Evolutionary conservation across 148 eudicot species (phyloP).

Genomic region (Arbutus unedo): DNA sequence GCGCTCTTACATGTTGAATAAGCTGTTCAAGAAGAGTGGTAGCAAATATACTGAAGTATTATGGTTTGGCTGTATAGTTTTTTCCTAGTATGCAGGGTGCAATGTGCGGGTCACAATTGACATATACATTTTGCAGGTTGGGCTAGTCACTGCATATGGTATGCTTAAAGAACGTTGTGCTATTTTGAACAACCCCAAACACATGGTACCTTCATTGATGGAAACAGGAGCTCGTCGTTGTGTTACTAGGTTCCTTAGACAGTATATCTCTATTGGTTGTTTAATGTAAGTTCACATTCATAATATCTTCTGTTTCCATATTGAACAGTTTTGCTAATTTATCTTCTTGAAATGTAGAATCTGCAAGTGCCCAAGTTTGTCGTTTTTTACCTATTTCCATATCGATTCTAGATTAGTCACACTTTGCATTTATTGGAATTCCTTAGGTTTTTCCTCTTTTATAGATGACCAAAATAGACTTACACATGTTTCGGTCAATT

Average conservation of each 20-base stretch:
- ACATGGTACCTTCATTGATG: constrained; percentile 69
- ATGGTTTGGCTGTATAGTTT: background rate
- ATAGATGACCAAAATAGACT: background rate
- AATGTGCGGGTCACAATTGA: background rate
- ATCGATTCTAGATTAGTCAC: background rate
- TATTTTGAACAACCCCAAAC: constrained; percentile 61
- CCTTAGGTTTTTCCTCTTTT: background rate
- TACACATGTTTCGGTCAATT: background rate
- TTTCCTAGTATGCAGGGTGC: background rate
- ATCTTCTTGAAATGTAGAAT: background rate
- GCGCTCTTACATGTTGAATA: background rate
- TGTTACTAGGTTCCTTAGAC: constrained; percentile 57
- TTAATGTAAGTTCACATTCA: constrained; percentile 58
- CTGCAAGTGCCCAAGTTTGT: background rate
- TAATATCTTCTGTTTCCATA: background rate
- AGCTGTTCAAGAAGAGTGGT: background rate
- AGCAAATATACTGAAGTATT: background rate
- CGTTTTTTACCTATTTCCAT: background rate
- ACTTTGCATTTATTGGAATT: background rate
- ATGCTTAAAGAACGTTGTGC: constrained; percentile 39
- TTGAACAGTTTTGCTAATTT: background rate
- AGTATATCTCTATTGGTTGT: constrained; percentile 62
- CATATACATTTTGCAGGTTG: constrained; percentile 50
- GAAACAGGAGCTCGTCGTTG: constrained; percentile 72
- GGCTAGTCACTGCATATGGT: constrained; percentile 63